Percentiles rank a stretch among this genome's conserved stretches.
Conservation (phyloP, 805 yeast species). For the Lipomyces spencermartinsiae region DNA sequence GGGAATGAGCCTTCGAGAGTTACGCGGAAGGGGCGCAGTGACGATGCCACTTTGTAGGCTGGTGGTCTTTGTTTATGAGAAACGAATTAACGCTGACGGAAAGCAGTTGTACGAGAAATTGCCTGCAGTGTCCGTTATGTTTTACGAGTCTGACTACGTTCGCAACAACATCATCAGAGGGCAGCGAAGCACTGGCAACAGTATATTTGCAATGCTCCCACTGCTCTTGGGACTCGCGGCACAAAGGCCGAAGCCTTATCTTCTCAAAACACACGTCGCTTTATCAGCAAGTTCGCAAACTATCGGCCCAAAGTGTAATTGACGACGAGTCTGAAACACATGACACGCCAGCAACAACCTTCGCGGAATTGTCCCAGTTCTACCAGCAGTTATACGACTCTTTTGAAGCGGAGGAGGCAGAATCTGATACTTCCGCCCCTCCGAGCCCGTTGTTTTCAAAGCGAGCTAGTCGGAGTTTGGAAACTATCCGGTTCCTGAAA, state of each 20-base stretch:
- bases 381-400: constrained; percentile 17
- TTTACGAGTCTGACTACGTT: constrained; percentile 30
- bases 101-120: constrained; percentile 45
- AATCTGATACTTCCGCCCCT: not conserved
- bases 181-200: not conserved
- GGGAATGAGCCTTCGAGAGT: constrained; percentile 11
- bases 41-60: constrained; percentile 3
- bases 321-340: constrained; percentile 1
- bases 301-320: not conserved
- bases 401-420: constrained; percentile 17
- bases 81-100: not conserved
- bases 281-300: constrained; percentile 22
- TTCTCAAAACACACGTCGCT: constrained; percentile 24
- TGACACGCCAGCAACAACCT: not conserved
- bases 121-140: constrained; percentile 48
- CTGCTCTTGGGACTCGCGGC: constrained; percentile 34
- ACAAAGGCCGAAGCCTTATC: not conserved
- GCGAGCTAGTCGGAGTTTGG: constrained; percentile 24
- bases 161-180: constrained; percentile 6
- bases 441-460: constrained; percentile 11
- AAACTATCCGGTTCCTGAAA: constrained; percentile 28
- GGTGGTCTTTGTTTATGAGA: not conserved
- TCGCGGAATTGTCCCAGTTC: constrained; percentile 8
- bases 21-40: constrained; percentile 3
- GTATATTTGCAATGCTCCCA: constrained; percentile 32